Evolutionary conservation across 768 basidiomycete genomes (phyloP), one percentile per base, ranked within the genome.

Genomic region (Pilatotrama ljubarskyi): DNA sequence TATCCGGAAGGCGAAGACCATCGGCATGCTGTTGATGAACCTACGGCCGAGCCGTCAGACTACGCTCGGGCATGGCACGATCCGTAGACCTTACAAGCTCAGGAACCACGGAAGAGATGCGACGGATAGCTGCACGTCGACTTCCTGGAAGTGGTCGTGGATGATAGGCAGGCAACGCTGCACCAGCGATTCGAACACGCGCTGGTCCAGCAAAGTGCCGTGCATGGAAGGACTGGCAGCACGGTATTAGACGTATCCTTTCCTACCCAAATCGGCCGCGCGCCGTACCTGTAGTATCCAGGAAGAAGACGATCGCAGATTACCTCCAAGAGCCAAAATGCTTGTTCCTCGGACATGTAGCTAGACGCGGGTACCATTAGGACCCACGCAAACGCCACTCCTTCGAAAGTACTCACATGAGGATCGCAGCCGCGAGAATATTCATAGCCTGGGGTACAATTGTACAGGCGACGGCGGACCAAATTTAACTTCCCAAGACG

Each of bases 261-360:
- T n/a, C 20, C 6, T 29, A 29, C 10, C 3, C 13, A 7, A 1
- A 20, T 22, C 7, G 20, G 24, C 11, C 22, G 8, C 14, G 8
- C 40, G 37, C 40, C 85, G 62, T 49, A 95, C 95, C 90, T 88
- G 72, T 97, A 98, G 74, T 98, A 98, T n/a, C 96, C 96, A 3
- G 97, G 97, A 25, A 99, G 78, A 25, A 98, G 84, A 14, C 96
- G 86, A 68, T 95, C 93, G 66, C 97, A 98, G 6, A 99, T 80
- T 1, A 98, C 93, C 69, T 95, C 92, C 6, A 99, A 80, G 6
- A 98, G 79, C 95, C 95, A 98, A 72, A 99, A 99, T 11, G 95
- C 88, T 72, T 98, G 96, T 66, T 98, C 97, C 74, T 99, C 97
- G 2, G 94, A 96, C 93, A 97, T 94, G 72, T 98, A 99, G 62